Evolutionary conservation across 768 basidiomycete species (phyloP).

Genomic region (Trametes cingulata): DNA sequence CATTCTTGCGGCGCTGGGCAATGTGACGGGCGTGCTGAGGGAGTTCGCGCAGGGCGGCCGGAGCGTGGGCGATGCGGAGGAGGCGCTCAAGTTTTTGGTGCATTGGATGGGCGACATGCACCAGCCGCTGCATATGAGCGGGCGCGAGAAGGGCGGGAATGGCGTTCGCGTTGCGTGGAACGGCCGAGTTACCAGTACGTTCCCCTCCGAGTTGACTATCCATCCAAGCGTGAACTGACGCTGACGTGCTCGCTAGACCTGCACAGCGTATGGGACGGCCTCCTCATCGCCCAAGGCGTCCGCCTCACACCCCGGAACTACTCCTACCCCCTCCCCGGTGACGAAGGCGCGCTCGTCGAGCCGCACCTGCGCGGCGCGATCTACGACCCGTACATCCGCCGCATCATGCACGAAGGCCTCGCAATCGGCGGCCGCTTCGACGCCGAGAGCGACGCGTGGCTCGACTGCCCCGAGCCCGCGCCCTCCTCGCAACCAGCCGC

Average conservation of each 20-base stretch:
- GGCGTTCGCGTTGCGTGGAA: slow-evolving; percentile 73
- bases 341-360: slow-evolving; percentile 51
- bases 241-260: slow-evolving; percentile 49
- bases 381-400: slow-evolving; percentile 86
- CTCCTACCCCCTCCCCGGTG: slow-evolving; percentile 62
- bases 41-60: slow-evolving; percentile 25
- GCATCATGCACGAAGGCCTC: slow-evolving; percentile 81
- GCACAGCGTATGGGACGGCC: slow-evolving; percentile 85
- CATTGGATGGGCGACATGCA: slow-evolving; percentile 96
- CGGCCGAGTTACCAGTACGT: slow-evolving; percentile 68
- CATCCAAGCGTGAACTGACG: background rate
- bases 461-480: slow-evolving; percentile 56
- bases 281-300: slow-evolving; percentile 81
- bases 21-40: slow-evolving; percentile 57
- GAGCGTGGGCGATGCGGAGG: slow-evolving; percentile 48
- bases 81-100: slow-evolving; percentile 88
- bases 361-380: slow-evolving; percentile 67
- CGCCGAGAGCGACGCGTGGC: slow-evolving; percentile 61
- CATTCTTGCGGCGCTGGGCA: slow-evolving; percentile 76
- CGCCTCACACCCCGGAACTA: slow-evolving; percentile 78
- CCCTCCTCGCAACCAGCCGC: background rate
- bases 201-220: background rate
- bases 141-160: slow-evolving; percentile 88
- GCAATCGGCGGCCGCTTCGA: slow-evolving; percentile 34
- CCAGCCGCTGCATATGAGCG: slow-evolving; percentile 89